These are phyloP conservation scores for Dothideomycetes sp. DNA, from an alignment of 2,329 filamentous ascomycete species.

Conservation along the genomic window DNA sequence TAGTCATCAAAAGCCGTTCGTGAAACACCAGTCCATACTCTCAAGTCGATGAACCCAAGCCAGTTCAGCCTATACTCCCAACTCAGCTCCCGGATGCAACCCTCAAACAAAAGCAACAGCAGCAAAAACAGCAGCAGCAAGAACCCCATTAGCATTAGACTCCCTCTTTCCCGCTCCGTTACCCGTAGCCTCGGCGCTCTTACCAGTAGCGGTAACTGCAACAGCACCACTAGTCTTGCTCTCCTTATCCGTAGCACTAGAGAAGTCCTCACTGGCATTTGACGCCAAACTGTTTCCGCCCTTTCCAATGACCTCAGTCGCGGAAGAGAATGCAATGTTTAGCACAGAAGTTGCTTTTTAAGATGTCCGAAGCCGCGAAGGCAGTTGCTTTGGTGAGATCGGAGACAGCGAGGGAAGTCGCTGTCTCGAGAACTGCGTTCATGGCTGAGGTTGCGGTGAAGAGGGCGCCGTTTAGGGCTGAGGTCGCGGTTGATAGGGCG, in stretches of 20 bases:
- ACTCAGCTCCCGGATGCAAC: background rate
- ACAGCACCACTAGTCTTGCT: background rate
- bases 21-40: no score
- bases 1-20: no score
- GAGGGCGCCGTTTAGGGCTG: background rate
- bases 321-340: background rate
- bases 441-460: background rate
- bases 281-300: background rate
- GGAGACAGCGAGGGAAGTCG: background rate
- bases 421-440: background rate
- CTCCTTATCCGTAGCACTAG: background rate
- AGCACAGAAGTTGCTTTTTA: no score
- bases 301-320: background rate
- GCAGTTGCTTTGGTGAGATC: no score
- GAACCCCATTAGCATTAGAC: background rate
- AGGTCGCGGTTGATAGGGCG: background rate
- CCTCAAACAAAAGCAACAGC: constrained; percentile 1
- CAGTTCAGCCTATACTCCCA: background rate
- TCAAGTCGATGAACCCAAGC: background rate
- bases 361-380: no score
- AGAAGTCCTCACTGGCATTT: background rate
- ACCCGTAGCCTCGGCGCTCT: background rate
- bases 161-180: background rate
- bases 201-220: background rate
- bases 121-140: constrained; percentile 2